These are phyloP conservation scores for Paraphoma chrysanthemicola DNA, from an alignment of 2,329 filamentous ascomycete species.

Conservation along the genomic window DNA sequence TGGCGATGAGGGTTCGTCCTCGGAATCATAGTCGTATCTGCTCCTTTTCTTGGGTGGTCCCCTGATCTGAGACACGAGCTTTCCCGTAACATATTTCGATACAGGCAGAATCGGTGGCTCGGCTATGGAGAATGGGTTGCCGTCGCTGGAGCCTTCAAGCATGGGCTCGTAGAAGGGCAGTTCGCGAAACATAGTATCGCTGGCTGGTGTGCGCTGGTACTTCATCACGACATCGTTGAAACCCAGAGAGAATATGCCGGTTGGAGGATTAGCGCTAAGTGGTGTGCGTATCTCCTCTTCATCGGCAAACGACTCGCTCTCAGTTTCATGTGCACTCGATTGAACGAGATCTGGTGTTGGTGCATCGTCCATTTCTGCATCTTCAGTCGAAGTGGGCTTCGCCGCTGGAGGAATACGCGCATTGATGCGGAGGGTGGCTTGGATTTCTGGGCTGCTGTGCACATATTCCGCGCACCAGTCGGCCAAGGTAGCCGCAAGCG, in stretches of 20 bases:
- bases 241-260: slow-evolving; percentile 82
- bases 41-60: slow-evolving; percentile 77
- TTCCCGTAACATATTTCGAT: slow-evolving; percentile 85
- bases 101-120: slow-evolving; percentile 74
- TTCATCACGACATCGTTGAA: slow-evolving; percentile 83
- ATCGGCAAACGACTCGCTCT: slow-evolving; percentile 47
- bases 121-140: slow-evolving; percentile 40
- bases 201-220: slow-evolving; percentile 74
- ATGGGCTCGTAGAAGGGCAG: slow-evolving; percentile 74
- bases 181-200: slow-evolving; percentile 79
- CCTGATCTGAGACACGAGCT: slow-evolving; percentile 72
- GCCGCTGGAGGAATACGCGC: slow-evolving; percentile 42
- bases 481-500: slow-evolving; percentile 79
- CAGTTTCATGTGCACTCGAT: slow-evolving; percentile 47
- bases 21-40: slow-evolving; percentile 80
- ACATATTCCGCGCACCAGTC: slow-evolving; percentile 86
- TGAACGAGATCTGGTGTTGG: slow-evolving; percentile 49
- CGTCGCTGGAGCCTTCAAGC: slow-evolving; percentile 40
- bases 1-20: slow-evolving; percentile 61
- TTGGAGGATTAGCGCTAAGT: slow-evolving; percentile 64
- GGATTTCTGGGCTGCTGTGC: slow-evolving; percentile 67
- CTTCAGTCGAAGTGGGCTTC: slow-evolving; percentile 17
- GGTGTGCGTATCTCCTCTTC: slow-evolving; percentile 51
- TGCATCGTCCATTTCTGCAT: slow-evolving; percentile 47
- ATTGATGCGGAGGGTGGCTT: slow-evolving; percentile 73